phyloP scores from a whole-genome alignment of 176 grass and related monocot species.

The Cenchrus americanus region DNA sequence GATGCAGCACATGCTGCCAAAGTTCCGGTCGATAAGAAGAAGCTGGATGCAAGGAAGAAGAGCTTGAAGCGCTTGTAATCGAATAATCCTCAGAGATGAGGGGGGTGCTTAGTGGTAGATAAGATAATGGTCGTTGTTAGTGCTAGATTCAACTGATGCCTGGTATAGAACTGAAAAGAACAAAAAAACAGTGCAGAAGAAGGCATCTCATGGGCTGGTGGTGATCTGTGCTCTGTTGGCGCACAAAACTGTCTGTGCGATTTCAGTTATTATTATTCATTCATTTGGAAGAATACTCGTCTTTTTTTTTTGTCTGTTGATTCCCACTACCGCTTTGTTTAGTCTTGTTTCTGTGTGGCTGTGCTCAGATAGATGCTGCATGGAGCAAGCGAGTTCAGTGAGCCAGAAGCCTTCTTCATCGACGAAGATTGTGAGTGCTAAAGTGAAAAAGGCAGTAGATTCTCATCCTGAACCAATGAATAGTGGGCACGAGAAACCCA shows the following conservation, averaged over 20 bases:
- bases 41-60: conserved; percentile 89
- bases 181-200: neutral
- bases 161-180: neutral
- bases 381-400: conserved; percentile 22
- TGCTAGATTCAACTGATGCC: conserved; percentile 20
- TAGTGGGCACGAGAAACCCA: neutral
- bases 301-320: conserved; percentile 33
- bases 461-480: conserved; percentile 31
- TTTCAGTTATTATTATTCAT: conserved; percentile 8
- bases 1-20: conserved; percentile 41
- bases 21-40: conserved; percentile 76
- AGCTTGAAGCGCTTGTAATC: conserved; percentile 84
- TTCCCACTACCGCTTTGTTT: conserved; percentile 18
- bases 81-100: neutral
- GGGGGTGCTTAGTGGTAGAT: neutral
- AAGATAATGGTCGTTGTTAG: neutral
- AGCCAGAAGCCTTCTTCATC: neutral
- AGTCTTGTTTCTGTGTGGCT: neutral
- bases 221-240: neutral
- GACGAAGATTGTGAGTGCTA: neutral
- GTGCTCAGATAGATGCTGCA: conserved; percentile 24
- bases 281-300: conserved; percentile 25
- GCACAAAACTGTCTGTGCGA: conserved; percentile 12
- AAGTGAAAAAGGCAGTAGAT: conserved; percentile 23
- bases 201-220: conserved; percentile 22